phyloP scores from a whole-genome alignment of 1,284 basidiomycete species.

The Sanghuangporus weigelae region DNA sequence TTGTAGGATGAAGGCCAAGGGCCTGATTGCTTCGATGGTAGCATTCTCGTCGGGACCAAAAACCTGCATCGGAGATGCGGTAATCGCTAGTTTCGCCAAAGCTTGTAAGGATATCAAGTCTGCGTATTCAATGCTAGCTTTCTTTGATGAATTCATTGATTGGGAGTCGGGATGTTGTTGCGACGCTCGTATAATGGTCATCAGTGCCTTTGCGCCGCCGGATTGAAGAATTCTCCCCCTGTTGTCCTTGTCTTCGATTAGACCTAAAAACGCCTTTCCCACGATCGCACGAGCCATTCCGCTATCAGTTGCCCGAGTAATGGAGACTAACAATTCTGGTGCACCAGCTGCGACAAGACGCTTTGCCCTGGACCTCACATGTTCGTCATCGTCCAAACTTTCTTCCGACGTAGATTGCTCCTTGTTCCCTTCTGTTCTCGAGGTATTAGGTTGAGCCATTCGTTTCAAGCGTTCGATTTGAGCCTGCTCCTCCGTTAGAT shows the following conservation, averaged over 20 bases:
- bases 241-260: conserved; percentile 73
- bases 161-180: conserved; percentile 25
- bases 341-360: conserved; percentile 56
- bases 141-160: conserved; percentile 22
- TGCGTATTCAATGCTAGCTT: conserved; percentile 34
- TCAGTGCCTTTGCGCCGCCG: conserved; percentile 76
- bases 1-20: conserved; percentile 67
- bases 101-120: conserved; percentile 79
- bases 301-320: conserved; percentile 52
- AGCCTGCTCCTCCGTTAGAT: conserved; percentile 70
- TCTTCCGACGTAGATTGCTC: conserved; percentile 22
- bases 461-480: conserved; percentile 73
- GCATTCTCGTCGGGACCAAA: conserved; percentile 79
- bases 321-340: conserved; percentile 55
- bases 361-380: conserved; percentile 56
- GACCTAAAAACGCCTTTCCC: conserved; percentile 58
- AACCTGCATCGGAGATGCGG: conserved; percentile 82
- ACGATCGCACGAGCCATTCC: conserved; percentile 44
- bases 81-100: conserved; percentile 89
- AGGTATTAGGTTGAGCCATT: conserved; percentile 52
- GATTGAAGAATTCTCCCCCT: conserved; percentile 78
- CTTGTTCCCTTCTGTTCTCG: conserved; percentile 27
- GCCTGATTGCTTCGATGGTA: conserved; percentile 76
- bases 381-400: conserved; percentile 50
- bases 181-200: conserved; percentile 48